Base-by-base conservation (phyloP, 2,329 filamentous ascomycete genomes). In the Trichophyton schoenleinii region DNA sequence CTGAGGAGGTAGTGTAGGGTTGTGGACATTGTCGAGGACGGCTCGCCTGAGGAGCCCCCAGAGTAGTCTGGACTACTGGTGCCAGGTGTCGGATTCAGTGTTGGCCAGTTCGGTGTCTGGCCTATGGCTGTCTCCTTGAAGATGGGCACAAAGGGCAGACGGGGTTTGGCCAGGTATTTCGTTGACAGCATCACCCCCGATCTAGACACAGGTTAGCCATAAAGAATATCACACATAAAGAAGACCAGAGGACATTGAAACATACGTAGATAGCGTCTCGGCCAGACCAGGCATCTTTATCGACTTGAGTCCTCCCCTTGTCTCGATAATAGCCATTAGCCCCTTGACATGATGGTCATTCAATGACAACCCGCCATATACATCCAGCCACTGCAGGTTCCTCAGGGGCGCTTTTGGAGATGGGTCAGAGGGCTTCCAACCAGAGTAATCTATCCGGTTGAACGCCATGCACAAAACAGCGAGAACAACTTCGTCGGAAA, bases 221-320 rank as follows among this genome's bases (percentile, higher is more conserved):
- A 15, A 15, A 11, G 13, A 15, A 13, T 2, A 25, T 8, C 8
- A 28, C n/a, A 20, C 28, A 22, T 36, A 7, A 4, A 22, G 42
- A 13, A 25, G 34, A 8, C 34, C 6, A 15, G 38, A 34, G 8
- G 28, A 34, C n/a, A 3, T 8, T 7, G 15, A 15, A 36, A 66
- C 71, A 63, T 69, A 75, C 73, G 73, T 74, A n/a, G 70, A 73
- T 28, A 77, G 65, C 0, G 71, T 70, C 38, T 72, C 67, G 6
- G 72, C 70, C 31, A 76, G 62, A 2, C 75, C 74, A 7, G 71
- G 70, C 20, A 74, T 65, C 38, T 67, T 67, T 36, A 77, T 69
- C 11, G 71, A 69, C 3, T 68, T 63, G 7, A 77, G 61, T 0
- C 75, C 75, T 4, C 74, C 74, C 34, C 71, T 70, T 5, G 74